These are phyloP conservation scores for Xylariales sp. DNA, from an alignment of 2,329 filamentous ascomycete genomes.

Conservation along the genomic window DNA sequence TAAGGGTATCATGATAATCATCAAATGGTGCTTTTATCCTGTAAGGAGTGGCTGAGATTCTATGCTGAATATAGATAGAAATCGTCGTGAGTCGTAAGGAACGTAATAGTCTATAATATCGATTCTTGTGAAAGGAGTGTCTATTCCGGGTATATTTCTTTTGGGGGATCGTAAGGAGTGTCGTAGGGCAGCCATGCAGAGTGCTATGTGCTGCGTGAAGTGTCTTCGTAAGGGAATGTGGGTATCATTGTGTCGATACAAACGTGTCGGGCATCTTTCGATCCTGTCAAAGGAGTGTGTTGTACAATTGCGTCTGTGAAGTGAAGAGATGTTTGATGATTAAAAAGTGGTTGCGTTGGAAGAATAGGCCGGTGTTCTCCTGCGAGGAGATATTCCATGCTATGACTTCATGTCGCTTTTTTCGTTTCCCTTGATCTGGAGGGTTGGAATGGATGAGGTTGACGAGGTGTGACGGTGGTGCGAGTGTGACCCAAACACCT, in stretches of 20 bases:
- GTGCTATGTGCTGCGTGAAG: too few relatives aligned
- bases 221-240: constrained; percentile 24
- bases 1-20: constrained; percentile 26
- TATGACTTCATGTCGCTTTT: constrained; percentile 17
- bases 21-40: constrained; percentile 23
- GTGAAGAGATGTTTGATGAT: too few relatives aligned
- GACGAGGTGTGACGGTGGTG: constrained; percentile 30
- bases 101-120: constrained; percentile 25
- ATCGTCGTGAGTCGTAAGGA: constrained; percentile 31
- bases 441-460: constrained; percentile 24
- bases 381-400: too few relatives aligned
- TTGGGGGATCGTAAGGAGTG: constrained; percentile 29
- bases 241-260: constrained; percentile 30
- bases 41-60: constrained; percentile 31
- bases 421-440: constrained; percentile 32
- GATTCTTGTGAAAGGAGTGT: constrained; percentile 36
- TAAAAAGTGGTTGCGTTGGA: too few relatives aligned
- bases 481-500: constrained; percentile 19
- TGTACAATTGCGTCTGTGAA: constrained; percentile 30
- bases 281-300: constrained; percentile 30
- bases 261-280: constrained; percentile 24
- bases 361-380: too few relatives aligned
- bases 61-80: constrained; percentile 27
- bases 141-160: constrained; percentile 38
- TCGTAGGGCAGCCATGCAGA: constrained; percentile 21